Evolutionary conservation across 2,329 filamentous ascomycete genomes (phyloP).

Genomic region (Fusarium sororula): DNA sequence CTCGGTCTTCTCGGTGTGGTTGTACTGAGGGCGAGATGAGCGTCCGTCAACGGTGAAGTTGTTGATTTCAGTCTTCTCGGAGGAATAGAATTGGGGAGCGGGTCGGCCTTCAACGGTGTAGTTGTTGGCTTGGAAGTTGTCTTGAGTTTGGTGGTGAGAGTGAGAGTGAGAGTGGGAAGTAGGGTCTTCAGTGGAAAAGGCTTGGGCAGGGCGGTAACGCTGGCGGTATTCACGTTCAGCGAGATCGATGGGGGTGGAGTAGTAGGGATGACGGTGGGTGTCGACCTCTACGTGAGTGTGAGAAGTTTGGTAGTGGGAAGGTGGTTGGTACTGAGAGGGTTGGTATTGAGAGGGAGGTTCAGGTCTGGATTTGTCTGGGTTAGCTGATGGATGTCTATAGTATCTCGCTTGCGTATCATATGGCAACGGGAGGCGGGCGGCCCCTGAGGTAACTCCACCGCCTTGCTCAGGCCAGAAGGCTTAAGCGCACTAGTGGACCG

Average conservation of each 20-base stretch:
- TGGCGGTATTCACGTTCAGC: conserved; percentile 74
- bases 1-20: conserved; percentile 29
- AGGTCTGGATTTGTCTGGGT: conserved; percentile 46
- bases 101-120: conserved; percentile 38
- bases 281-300: conserved; percentile 74
- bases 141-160: conserved; percentile 44
- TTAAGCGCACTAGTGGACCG: conserved; percentile 29
- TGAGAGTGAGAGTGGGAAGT: conserved; percentile 47
- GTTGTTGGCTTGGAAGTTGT: conserved; percentile 37
- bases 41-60: conserved; percentile 45
- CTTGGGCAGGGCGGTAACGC: conserved; percentile 62
- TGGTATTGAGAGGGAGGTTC: conserved; percentile 55
- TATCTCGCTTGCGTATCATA: conserved; percentile 46
- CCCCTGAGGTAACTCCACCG: conserved; percentile 40
- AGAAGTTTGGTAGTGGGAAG: conserved; percentile 59
- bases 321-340: conserved; percentile 48
- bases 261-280: conserved; percentile 57
- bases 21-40: conserved; percentile 26
- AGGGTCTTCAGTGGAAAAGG: conserved; percentile 48
- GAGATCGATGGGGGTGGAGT: conserved; percentile 66
- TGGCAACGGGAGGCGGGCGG: conserved; percentile 40
- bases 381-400: conserved; percentile 44
- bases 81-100: conserved; percentile 32
- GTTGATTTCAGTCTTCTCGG: conserved; percentile 41
- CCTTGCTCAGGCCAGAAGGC: conserved; percentile 40